These are phyloP conservation scores for Flagelloscypha sp. DNA, from an alignment of 768 basidiomycete genomes.

Conservation along the genomic window DNA sequence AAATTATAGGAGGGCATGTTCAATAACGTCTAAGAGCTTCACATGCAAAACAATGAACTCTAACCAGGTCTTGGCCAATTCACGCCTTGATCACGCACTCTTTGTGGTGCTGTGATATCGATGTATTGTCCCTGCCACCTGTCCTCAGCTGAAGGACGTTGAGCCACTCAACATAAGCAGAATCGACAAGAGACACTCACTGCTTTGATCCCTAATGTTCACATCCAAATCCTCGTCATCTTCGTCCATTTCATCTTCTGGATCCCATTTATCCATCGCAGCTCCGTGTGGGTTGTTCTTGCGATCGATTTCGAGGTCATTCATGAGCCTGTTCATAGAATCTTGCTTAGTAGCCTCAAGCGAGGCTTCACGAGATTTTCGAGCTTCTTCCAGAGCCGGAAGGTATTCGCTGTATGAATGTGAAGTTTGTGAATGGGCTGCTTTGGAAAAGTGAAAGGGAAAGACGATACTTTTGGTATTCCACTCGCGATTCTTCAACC, in stretches of 20 bases:
- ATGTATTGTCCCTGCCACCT: slow-evolving; percentile 68
- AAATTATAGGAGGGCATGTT: no score
- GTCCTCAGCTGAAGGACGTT: slow-evolving; percentile 45
- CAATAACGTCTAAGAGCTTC: not conserved
- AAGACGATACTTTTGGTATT: slow-evolving; percentile 76
- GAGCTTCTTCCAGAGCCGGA: slow-evolving; percentile 76
- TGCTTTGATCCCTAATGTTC: slow-evolving; percentile 64
- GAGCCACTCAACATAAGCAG: slow-evolving; percentile 8
- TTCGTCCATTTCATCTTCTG: slow-evolving; percentile 43
- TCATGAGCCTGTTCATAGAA: slow-evolving; percentile 69
- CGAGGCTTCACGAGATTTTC: slow-evolving; percentile 51
- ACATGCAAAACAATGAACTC: slow-evolving; percentile 10
- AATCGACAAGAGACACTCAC: slow-evolving; percentile 33
- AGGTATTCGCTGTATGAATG: slow-evolving; percentile 69
- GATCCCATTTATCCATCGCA: slow-evolving; percentile 54
- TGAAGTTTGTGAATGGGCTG: slow-evolving; percentile 1
- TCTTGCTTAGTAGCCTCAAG: slow-evolving; percentile 65
- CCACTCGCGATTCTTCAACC: slow-evolving; percentile 77
- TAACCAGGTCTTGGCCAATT: slow-evolving; percentile 69
- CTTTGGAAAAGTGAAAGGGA: slow-evolving; percentile 4
- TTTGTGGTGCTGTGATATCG: slow-evolving; percentile 57
- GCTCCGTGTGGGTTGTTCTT: slow-evolving; percentile 51
- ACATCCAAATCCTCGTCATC: slow-evolving; percentile 49
- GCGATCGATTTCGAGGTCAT: slow-evolving; percentile 71
- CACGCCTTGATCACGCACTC: slow-evolving; percentile 45